Evolutionary conservation across 1,139 yeast genomes (phyloP).

Genomic region (Saccharomyces hybrid): DNA sequence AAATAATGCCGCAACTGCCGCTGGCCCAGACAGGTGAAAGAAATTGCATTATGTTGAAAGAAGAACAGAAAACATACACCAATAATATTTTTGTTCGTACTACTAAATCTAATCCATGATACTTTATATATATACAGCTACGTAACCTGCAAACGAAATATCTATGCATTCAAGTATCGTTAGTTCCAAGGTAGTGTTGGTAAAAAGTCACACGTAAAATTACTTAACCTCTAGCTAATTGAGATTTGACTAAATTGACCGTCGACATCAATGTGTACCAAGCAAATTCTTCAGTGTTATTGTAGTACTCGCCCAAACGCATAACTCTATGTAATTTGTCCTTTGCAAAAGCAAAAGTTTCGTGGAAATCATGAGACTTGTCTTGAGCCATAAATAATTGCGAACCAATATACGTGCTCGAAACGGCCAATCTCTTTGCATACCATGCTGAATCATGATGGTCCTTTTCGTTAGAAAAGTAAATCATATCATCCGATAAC

Average conservation of each 20-base stretch:
- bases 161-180: background rate
- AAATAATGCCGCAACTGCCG: conserved; percentile 6
- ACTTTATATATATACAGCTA: background rate
- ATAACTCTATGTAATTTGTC: conserved; percentile 51
- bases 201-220: background rate
- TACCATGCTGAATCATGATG: conserved; percentile 92
- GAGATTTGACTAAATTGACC: conserved; percentile 64
- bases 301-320: conserved; percentile 51
- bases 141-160: background rate
- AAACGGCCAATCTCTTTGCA: conserved; percentile 65
- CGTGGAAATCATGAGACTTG: conserved; percentile 44
- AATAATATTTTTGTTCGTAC: background rate
- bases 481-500: conserved; percentile 77
- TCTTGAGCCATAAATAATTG: conserved; percentile 82
- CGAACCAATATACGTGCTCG: conserved; percentile 60
- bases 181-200: background rate
- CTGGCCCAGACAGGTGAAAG: background rate
- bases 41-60: background rate
- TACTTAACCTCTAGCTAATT: conserved; percentile 52
- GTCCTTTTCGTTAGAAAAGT: conserved; percentile 61
- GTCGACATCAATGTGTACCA: conserved; percentile 61
- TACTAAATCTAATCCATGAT: background rate
- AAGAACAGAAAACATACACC: background rate
- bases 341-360: conserved; percentile 60
- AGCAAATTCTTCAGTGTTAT: conserved; percentile 65